Evolutionary conservation across 176 grass and related monocot species (phyloP).

Genomic region (Cocos nucifera): DNA sequence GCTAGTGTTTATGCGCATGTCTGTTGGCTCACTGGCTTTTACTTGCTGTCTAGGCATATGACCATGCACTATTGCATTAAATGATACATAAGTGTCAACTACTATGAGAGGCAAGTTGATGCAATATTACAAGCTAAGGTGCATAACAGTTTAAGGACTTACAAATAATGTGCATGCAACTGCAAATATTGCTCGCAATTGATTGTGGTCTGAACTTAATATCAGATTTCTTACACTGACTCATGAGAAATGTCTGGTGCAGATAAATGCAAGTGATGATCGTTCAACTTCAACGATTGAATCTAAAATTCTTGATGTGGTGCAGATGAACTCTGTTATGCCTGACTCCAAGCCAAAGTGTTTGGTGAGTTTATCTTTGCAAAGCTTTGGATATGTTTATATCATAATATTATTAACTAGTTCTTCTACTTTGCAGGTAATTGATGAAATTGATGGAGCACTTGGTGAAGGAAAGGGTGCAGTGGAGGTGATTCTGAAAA

Average conservation of each 20-base stretch:
- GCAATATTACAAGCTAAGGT: too few relatives aligned
- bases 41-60: too few relatives aligned
- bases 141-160: too few relatives aligned
- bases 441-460: slow-evolving; percentile 99
- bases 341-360: slow-evolving; percentile 92
- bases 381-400: neutral
- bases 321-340: slow-evolving; percentile 98
- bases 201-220: too few relatives aligned
- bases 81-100: too few relatives aligned
- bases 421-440: slow-evolving; percentile 44
- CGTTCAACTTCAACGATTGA: slow-evolving; percentile 86
- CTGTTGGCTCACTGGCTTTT: too few relatives aligned
- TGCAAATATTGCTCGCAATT: too few relatives aligned
- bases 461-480: slow-evolving; percentile 90
- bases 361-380: slow-evolving; percentile 48
- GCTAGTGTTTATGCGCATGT: too few relatives aligned
- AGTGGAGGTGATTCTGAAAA: slow-evolving; percentile 88
- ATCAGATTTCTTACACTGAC: neutral
- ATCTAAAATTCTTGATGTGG: slow-evolving; percentile 85
- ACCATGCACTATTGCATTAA: too few relatives aligned
- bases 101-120: too few relatives aligned
- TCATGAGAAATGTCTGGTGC: slow-evolving; percentile 25
- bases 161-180: too few relatives aligned
- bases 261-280: slow-evolving; percentile 99
- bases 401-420: slow-evolving; percentile 18